Percentiles rank a stretch among this genome's conserved stretches.
Conservation (phyloP, 2,329 filamentous ascomycete species). For the Xylaria sp. region DNA sequence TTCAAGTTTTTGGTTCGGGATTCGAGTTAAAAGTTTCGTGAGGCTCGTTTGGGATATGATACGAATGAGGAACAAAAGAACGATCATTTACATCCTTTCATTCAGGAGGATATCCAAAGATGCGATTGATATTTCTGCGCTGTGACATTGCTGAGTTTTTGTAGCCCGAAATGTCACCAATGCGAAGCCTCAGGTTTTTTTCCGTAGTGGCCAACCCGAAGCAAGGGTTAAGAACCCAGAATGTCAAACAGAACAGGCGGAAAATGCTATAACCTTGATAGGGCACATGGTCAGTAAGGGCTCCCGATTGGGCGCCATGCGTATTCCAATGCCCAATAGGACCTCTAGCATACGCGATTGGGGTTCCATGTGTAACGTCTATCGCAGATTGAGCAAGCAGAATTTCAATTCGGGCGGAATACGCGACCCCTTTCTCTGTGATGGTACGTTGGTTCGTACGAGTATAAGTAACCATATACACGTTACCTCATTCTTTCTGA, state of each 20-base stretch:
- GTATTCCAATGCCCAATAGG: not conserved
- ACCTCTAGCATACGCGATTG: not conserved
- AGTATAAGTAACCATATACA: too few species aligned
- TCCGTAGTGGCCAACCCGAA: too few species aligned
- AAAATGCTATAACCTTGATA: not conserved
- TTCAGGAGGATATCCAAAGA: not conserved
- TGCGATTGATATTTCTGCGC: not conserved
- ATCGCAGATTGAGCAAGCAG: not conserved
- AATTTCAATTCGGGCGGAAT: not conserved
- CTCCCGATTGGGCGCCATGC: not conserved
- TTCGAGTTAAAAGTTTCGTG: not conserved
- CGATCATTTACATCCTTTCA: not conserved
- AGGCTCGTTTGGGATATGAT: not conserved
- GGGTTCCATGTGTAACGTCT: not conserved
- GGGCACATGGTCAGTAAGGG: not conserved
- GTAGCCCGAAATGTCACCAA: too few species aligned
- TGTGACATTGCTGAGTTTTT: not conserved
- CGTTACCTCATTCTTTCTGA: not conserved
- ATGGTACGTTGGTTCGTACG: not conserved
- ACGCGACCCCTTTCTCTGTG: not conserved
- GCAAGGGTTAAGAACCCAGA: not conserved
- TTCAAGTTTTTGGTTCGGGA: conserved; percentile 63
- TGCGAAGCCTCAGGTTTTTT: too few species aligned
- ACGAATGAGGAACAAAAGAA: not conserved
- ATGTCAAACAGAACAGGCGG: not conserved